Base-by-base conservation (phyloP, 2,329 filamentous ascomycete genomes). In the Phaeosphaeriaceae sp. region DNA sequence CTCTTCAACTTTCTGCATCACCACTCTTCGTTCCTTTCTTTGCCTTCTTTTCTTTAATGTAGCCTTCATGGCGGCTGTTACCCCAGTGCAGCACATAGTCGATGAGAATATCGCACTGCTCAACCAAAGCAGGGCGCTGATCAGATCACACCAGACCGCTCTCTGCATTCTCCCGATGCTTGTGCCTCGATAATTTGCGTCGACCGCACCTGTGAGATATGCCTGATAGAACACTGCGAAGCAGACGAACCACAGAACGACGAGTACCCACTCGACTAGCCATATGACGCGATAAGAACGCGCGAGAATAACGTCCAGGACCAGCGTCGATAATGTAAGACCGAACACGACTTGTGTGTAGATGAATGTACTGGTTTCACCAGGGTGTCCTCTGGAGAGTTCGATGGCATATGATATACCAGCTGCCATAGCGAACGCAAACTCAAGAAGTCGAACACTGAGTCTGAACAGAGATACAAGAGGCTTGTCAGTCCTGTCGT, bases 361-460 rank as follows among this genome's bases (percentile, higher is more conserved):
- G 3, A 70, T 61, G 42, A 72, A 70, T 22, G 52, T 57, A 15
- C 55, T 57, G 20, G 36, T 46, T 7, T 51, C 48, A 3, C 50
- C 40, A 36, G 51, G 50, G 17, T 56, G 58, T 11, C 56, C 42
- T 27, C 56, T 40, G 25, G 57, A 50, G 27, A 71, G 45, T 42
- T 71, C 69, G 31, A 69, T 54, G 40, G 63, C 67, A 53, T 72
- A 70, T 7, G 60, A 69, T 24, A 67, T 68, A 24, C 69, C 67
- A n/a, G 69, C 63, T 11, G 64, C 64, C 15, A 72, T 42, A 4
- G 64, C 65, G 48, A 72, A 71, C 10, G 58, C 55, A 41, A 71
- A 51, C 48, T 72, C 61, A n/a, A 71, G 54, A 21, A 71, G 20
- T 17, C 62, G 65, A 21, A 67, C 48, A 11, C 56, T 65, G 21